Evolutionary conservation across 805 yeast genomes (phyloP), one percentile per base, ranked within the genome.

Genomic region (Ogataea glucozyma): DNA sequence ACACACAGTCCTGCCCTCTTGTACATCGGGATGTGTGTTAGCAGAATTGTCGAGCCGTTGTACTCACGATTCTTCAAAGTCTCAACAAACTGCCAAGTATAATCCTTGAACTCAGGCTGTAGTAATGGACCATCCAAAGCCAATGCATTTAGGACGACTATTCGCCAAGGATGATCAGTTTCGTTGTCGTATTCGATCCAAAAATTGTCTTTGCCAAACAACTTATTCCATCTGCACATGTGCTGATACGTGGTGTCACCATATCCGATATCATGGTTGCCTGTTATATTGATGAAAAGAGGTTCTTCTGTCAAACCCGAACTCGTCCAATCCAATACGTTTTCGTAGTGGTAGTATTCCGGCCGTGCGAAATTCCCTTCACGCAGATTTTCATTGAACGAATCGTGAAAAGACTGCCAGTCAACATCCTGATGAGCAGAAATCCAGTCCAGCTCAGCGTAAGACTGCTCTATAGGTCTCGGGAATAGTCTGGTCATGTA

Each of bases 261-360:
- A 61, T 93, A 91, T 0, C 99, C 99, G 36, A 91, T 81, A 62
- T 93, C 99, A 61, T 93, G 99, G 61, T 93, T 93, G 2, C 99
- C 99, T 1, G 95, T 83, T 35, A 93, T 69, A 61, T 93, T 93
- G 47, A 88, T 75, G 57, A 91, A 79, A 26, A 86, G 65, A 9
- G 88, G 90, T 45, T 78, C 79, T 26, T 74, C 71, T 16, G 61
- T 69, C 51, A 64, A 52, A 18, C 65, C 54, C 3, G 58, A 47
- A 34, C 41, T 33, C 27, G 72, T 69, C 95, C 95, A 86, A 54
- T 83, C 85, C 49, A 79, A 77, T 5, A 83, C 77, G 60, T 85
- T 79, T 36, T 66, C 62, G 56, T 75, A 82, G 7, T 79, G 86
- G 51, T 69, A 78, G 13, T 62, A 42, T 2, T 56, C 60, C 1